A percentile compares a stretch with the other conserved stretches of the same genome.
phyloP scores from a whole-genome alignment of 2,329 filamentous ascomycete species.

The Aspergillus sp. region DNA sequence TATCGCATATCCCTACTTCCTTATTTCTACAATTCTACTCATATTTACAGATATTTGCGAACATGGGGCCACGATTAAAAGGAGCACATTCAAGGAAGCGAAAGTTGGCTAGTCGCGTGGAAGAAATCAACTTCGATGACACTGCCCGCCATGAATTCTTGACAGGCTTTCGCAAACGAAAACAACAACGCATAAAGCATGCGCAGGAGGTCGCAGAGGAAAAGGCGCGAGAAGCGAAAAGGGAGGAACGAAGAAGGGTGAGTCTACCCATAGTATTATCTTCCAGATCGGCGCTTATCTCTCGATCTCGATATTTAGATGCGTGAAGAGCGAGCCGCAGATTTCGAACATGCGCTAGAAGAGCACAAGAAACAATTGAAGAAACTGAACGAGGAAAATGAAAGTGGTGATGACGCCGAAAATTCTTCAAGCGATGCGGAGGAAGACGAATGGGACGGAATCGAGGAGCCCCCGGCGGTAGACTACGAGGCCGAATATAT shows the following conservation, averaged over 20 bases:
- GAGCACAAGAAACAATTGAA: constrained; percentile 70
- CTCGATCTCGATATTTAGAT: constrained; percentile 55
- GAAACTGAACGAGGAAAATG: constrained; percentile 53
- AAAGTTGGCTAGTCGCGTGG: constrained; percentile 60
- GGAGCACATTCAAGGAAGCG: constrained; percentile 60
- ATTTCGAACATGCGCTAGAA: constrained; percentile 78
- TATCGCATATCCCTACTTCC: neutral
- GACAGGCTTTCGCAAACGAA: constrained; percentile 96
- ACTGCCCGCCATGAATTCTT: constrained; percentile 80
- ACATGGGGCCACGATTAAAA: constrained; percentile 48
- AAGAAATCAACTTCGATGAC: constrained; percentile 83
- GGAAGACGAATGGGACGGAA: constrained; percentile 64
- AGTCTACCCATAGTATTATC: constrained; percentile 15
- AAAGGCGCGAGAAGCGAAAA: constrained; percentile 73
- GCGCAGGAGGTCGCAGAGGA: constrained; percentile 80
- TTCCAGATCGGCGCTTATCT: neutral
- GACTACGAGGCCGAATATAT: constrained; percentile 92
- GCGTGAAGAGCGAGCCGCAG: constrained; percentile 75
- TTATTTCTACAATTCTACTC: too few species aligned
- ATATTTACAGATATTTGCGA: neutral
- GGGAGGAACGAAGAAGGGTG: constrained; percentile 74
- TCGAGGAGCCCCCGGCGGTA: constrained; percentile 56
- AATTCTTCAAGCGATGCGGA: constrained; percentile 30
- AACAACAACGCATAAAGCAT: constrained; percentile 77
- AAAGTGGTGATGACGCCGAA: constrained; percentile 25